Evolutionary conservation across 176 grass and related monocot species (phyloP).

Genomic region (Bonia amplexicaulis): DNA sequence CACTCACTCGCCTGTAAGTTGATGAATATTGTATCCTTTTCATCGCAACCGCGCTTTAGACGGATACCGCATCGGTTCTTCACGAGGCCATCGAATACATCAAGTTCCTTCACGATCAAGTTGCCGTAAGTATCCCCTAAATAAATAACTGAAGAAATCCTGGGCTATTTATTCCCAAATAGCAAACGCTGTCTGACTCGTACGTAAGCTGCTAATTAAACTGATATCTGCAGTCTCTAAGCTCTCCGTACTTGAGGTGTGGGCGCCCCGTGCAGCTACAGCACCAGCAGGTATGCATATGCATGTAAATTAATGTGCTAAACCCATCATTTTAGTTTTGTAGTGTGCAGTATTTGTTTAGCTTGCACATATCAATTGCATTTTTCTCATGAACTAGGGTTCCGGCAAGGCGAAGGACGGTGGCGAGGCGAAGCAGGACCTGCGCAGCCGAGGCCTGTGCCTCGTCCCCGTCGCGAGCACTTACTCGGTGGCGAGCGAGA

Average conservation of each 20-base stretch:
- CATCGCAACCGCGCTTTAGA: slow-evolving; percentile 27
- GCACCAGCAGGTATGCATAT: slow-evolving; percentile 34
- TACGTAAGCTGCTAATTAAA: neutral
- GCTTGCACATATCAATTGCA: neutral
- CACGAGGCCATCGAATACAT: slow-evolving; percentile 96
- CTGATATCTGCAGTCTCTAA: slow-evolving; percentile 52
- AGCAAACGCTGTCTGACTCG: neutral
- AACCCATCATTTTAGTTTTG: neutral
- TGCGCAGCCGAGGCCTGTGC: slow-evolving; percentile 73
- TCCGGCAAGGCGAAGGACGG: slow-evolving; percentile 22
- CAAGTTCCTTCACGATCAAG: slow-evolving; percentile 87
- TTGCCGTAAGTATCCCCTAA: slow-evolving; percentile 53
- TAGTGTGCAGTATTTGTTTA: neutral
- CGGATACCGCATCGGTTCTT: slow-evolving; percentile 96
- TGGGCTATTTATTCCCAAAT: neutral
- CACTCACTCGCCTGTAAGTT: neutral
- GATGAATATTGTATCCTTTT: slow-evolving; percentile 2
- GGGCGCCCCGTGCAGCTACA: slow-evolving; percentile 39
- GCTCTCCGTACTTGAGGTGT: slow-evolving; percentile 70
- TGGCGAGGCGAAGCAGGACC: slow-evolving; percentile 36
- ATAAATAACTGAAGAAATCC: neutral
- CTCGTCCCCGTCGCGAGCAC: slow-evolving; percentile 75
- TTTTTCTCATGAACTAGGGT: slow-evolving; percentile 22
- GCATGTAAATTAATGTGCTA: neutral
- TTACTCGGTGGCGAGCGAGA: slow-evolving; percentile 54